Conservation (phyloP, 192 early-diverging fungal species). For the Pilobolus umbonatus region DNA sequence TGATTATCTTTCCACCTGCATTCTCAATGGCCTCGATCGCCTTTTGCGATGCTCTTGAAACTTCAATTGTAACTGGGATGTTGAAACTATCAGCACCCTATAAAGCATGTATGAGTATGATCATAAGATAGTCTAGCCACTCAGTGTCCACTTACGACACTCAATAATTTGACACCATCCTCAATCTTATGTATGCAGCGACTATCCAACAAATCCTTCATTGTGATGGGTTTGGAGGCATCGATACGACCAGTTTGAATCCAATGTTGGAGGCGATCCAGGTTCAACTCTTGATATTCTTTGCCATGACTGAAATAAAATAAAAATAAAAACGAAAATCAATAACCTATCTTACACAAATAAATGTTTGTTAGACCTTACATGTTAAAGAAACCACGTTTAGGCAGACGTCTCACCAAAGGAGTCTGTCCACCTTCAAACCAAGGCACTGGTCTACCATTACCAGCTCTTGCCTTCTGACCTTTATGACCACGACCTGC, state of each 20-base stretch:
- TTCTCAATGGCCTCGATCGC: conserved; percentile 81
- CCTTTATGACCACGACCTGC: conserved; percentile 91
- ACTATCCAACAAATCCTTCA: conserved; percentile 66
- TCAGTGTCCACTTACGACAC: conserved; percentile 40
- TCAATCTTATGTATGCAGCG: conserved; percentile 67
- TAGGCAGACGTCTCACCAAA: conserved; percentile 74
- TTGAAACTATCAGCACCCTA: conserved; percentile 77
- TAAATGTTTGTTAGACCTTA: conserved; percentile 13
- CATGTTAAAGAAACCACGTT: conserved; percentile 78
- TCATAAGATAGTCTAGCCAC: background rate
- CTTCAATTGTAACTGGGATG: conserved; percentile 77
- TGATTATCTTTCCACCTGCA: conserved; percentile 75
- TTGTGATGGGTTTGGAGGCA: conserved; percentile 72
- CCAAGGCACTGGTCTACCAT: conserved; percentile 69
- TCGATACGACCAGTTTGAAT: conserved; percentile 83
- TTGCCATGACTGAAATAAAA: conserved; percentile 45
- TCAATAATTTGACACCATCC: conserved; percentile 84
- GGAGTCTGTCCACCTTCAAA: conserved; percentile 96
- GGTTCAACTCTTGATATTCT: conserved; percentile 65
- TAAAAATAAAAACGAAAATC: conserved; percentile 14
- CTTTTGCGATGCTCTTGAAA: conserved; percentile 69
- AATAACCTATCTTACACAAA: background rate
- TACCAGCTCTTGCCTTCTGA: conserved; percentile 75
- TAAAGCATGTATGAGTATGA: conserved; percentile 1
- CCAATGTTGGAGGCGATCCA: conserved; percentile 92